Conservation (phyloP, 768 basidiomycete species). For the Leucosporidium creatinivorum region DNA sequence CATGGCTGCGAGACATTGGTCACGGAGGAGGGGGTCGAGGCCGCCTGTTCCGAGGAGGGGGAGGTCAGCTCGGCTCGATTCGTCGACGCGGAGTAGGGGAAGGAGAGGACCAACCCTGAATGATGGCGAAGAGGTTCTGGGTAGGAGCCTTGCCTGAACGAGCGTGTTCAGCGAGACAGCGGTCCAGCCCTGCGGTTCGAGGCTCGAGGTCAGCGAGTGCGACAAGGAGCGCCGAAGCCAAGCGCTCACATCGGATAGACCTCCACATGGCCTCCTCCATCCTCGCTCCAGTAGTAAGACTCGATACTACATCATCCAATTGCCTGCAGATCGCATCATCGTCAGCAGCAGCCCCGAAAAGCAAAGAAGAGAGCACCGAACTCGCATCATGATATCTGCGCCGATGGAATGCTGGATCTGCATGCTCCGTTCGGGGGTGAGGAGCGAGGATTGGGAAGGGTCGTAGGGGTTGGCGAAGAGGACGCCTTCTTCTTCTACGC, state of each 20-base stretch:
- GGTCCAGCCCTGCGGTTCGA: conserved; percentile 56
- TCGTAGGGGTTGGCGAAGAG: conserved; percentile 49
- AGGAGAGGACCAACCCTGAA: conserved; percentile 55
- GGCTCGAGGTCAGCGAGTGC: not conserved
- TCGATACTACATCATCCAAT: conserved; percentile 54
- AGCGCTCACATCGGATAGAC: conserved; percentile 59
- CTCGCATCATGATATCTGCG: conserved; percentile 90
- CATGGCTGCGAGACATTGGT: conserved; percentile 70
- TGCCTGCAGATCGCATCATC: conserved; percentile 9
- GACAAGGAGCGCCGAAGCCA: not conserved
- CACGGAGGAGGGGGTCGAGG: conserved; percentile 61
- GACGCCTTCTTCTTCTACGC: conserved; percentile 82
- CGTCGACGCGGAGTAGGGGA: not conserved
- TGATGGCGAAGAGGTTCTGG: conserved; percentile 86
- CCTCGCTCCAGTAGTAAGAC: conserved; percentile 68
- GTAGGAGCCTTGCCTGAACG: conserved; percentile 55
- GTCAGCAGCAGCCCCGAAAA: not conserved
- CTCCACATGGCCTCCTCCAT: conserved; percentile 83
- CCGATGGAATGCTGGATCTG: conserved; percentile 84
- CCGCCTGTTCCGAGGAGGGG: conserved; percentile 44
- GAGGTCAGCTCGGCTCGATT: not conserved
- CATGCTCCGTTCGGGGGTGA: conserved; percentile 82
- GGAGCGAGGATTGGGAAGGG: conserved; percentile 9
- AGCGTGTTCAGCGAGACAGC: conserved; percentile 72
- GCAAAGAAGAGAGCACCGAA: conserved; percentile 37